Evolutionary conservation across 129 eudicot species (phyloP), one percentile per base, ranked within the genome.

Genomic region (Flaveria trinervia): DNA sequence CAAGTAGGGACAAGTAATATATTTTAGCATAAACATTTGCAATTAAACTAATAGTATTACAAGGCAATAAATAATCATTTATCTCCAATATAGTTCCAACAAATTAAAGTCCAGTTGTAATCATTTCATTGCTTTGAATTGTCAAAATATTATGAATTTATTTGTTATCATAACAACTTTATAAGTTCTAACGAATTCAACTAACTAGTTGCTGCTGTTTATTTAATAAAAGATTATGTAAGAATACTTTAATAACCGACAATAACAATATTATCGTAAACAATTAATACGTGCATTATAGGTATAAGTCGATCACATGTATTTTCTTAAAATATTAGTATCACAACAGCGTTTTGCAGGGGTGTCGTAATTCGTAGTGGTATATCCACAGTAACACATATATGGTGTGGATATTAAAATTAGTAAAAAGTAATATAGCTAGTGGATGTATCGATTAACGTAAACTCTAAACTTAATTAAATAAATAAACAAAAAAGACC

Each of bases 111-210:
- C 39, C 17, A 60, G 25, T 62, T 15, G 25, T 49, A 46, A 9
- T 54, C 26, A 44, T 49, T 7, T 67, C 26, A 8, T n/a, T 18
- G 16, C 15, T 39, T 18, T 52, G 41, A 56, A 26, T 25, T 16
- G 70, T 52, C 75, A 55, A 51, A 50, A 49, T 36, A 51, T 43
- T 5, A 68, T 77, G 57, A 60, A 17, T 23, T 68, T 39, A 9
- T 18, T 64, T 68, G 61, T 74, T n/a, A 23, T 70, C 15, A 45
- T 69, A 44, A 65, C 55, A 54, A 65, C 72, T 36, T n/a, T 67
- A 55, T 49, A 61, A 28, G 43, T 14, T 5, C 0, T 26, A 41
- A 61, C 54, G 23, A 74, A 17, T 41, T 55, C 72, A 73, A 61
- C 65, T 17, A 79, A 43, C 61, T 26, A 65, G 65, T 65, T 36